A percentile compares a stretch with the other conserved stretches of the same genome.
phyloP scores from a whole-genome alignment of 1,284 basidiomycete genomes.

The Leccinum fallax region DNA sequence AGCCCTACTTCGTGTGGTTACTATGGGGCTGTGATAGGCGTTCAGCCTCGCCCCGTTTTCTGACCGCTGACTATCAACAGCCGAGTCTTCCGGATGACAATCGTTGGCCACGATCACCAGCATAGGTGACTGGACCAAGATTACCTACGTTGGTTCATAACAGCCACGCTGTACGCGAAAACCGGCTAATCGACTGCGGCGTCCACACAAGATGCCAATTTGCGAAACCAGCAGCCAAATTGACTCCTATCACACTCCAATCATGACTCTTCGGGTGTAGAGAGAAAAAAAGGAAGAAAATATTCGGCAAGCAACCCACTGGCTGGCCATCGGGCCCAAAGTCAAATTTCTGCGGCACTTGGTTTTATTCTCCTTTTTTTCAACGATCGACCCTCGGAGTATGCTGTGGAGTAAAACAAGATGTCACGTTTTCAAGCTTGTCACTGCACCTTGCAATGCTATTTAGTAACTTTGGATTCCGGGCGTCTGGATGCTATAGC shows the following conservation, averaged over 20 bases:
- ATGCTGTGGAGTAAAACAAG: not conserved
- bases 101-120: not conserved
- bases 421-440: not conserved
- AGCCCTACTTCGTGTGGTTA: not conserved
- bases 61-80: not conserved
- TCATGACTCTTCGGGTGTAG: accelerated
- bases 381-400: not conserved
- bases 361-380: not conserved
- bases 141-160: not conserved
- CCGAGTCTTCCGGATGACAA: not conserved
- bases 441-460: not conserved
- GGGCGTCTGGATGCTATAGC: not conserved
- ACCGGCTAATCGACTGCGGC: not conserved
- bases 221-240: not conserved
- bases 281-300: too few relatives aligned
- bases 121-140: not conserved
- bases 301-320: not conserved
- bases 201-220: not conserved
- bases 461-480: not conserved
- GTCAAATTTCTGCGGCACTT: not conserved
- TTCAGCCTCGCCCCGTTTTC: not conserved
- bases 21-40: not conserved
- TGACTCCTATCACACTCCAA: not conserved
- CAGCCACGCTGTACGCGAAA: not conserved
- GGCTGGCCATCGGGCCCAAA: not conserved